Evolutionary conservation across 495 filamentous ascomycete species (phyloP), one percentile per base, ranked within the genome.

Genomic region (Talaromyces liani): DNA sequence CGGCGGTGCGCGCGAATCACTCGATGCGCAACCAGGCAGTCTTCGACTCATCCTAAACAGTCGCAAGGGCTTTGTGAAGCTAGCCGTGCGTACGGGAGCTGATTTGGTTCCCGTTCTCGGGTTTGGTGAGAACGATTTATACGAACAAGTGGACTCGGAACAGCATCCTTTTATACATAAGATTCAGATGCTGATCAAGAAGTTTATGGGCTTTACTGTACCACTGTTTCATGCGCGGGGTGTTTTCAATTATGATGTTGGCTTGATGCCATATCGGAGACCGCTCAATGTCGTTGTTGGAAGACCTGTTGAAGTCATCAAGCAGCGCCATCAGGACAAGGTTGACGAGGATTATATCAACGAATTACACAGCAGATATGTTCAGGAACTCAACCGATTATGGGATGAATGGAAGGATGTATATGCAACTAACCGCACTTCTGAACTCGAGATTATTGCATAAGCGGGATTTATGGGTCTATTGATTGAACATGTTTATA

Each of bases 201-300:
- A 85, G 63, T 77, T 88, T 1, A 79, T 94, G 73, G 94, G 94
- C n/a, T 98, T 97, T 68, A 98, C 94, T 0, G 80, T 98, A 3
- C 94, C 94, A 3, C 75, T 97, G 31, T 87, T 97, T 63, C 93
- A 96, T 75, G 93, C 92, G 2, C 73, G 92, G 16, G 94, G 94
- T 1, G 88, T 98, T 8, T 97, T 98, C 74, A 98, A 98, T 70
- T 98, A 98, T 66, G 94, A 98, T 72, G 90, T 97, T 1, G 94
- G 94, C 0, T 70, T 98, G 60, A 90, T 98, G 90, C 94, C 94
- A 6, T 98, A 98, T 74, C 84, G 95, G 36, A 78, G 87, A 39
- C 88, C 92, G 16, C 67, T 98, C 47, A 93, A 98, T 69, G 83
- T 96, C 36, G 93, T 98, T 7, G 90, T 96, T 6, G 93, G 93